Base-by-base conservation (phyloP, 1,284 basidiomycete genomes). In the Melampsora americana region DNA sequence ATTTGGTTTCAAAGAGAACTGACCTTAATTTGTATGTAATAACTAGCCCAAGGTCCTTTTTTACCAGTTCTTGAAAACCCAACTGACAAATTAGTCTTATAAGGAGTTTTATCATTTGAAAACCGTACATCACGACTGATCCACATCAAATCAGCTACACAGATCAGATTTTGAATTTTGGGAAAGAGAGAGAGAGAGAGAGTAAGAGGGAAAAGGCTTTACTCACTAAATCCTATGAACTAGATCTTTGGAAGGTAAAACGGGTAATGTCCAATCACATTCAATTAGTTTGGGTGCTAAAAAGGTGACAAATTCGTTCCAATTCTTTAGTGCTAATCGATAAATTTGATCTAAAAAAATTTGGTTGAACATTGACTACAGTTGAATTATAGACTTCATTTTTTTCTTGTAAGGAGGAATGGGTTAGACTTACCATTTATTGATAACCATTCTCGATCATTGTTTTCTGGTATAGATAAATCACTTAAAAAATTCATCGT, bases 161-260 rank as follows among this genome's bases (percentile, higher is more conserved):
- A n/a, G n/a, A n/a, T n/a, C n/a, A n/a, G n/a, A n/a, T n/a, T n/a
- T n/a, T n/a, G n/a, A n/a, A n/a, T n/a, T n/a, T n/a, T n/a, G n/a
- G n/a, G n/a, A n/a, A n/a, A n/a, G n/a, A n/a, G n/a, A n/a, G n/a
- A n/a, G n/a, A n/a, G n/a, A n/a, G n/a, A n/a, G n/a, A n/a, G n/a
- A n/a, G n/a, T n/a, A n/a, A n/a, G n/a, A n/a, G n/a, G n/a, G 42
- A 30, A 56, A 59, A 16, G 48, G 35, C 30, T 79, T 78, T 35
- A 80, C 81, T 66, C 79, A 78, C 75, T 81, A 80, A 67, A 82
- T 80, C 2, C 83, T 78, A 42, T 83, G 81, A 32, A 81, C 78
- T 20, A 83, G 66, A 60, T 83, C 83, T 73, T 83, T 83, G 14
- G 78, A 78, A 4, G 83, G 83, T 28, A 83, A 78, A 62, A 80